phyloP scores from a whole-genome alignment of 1,139 yeast species.

The Nakaseomyces sp. region DNA sequence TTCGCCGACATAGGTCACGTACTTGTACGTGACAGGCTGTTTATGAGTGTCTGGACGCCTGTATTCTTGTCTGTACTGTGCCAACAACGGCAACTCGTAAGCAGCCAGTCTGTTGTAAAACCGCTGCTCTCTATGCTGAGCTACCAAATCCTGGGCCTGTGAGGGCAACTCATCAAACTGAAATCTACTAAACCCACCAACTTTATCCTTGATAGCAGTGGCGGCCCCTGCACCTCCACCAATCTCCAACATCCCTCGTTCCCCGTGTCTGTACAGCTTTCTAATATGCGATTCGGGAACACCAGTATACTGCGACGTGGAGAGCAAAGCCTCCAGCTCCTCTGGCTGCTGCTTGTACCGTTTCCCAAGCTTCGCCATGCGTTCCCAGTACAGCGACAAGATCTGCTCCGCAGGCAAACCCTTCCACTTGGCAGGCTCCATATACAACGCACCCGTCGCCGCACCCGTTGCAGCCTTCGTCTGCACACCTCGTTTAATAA shows the following conservation, averaged over 20 bases:
- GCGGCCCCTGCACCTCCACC: constrained; percentile 11
- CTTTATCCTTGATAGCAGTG: constrained; percentile 23
- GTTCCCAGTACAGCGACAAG: constrained; percentile 49
- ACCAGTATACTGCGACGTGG: constrained; percentile 35
- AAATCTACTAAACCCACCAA: constrained; percentile 33
- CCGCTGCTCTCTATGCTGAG: constrained; percentile 55
- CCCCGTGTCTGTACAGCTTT: constrained; percentile 34
- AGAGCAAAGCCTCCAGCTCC: constrained; percentile 39
- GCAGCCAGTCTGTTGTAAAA: constrained; percentile 75
- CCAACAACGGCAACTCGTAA: constrained; percentile 80
- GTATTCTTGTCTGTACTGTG: constrained; percentile 62
- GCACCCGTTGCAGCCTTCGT: constrained; percentile 8
- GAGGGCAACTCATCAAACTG: constrained; percentile 54
- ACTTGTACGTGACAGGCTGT: constrained; percentile 58
- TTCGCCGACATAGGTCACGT: constrained; percentile 66
- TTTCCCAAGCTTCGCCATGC: constrained; percentile 49
- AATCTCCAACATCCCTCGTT: constrained; percentile 30
- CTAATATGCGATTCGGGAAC: constrained; percentile 29
- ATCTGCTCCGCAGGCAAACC: constrained; percentile 58
- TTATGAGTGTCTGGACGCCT: constrained; percentile 38
- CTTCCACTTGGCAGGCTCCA: constrained; percentile 58
- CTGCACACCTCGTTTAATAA: no score
- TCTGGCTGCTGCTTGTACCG: constrained; percentile 46
- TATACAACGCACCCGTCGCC: constrained; percentile 11
- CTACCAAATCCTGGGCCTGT: constrained; percentile 49